These are phyloP conservation scores for Dalbergia cultrata DNA, from an alignment of 306 rosid species.

Conservation along the genomic window DNA sequence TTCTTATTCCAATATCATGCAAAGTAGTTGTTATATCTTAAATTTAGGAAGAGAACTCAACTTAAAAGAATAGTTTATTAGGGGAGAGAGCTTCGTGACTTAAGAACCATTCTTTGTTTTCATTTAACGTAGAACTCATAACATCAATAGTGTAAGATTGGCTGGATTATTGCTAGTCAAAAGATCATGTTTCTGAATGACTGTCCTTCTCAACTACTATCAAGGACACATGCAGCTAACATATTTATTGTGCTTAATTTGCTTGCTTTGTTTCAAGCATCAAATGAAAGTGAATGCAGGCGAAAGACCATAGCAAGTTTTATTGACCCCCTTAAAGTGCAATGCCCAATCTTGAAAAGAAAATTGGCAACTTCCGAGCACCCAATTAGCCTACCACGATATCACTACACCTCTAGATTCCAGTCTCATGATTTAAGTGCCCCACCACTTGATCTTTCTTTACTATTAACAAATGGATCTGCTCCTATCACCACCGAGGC, in stretches of 20 bases:
- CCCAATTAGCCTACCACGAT: slow-evolving; percentile 21
- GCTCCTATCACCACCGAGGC: neutral
- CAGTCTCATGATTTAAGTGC: slow-evolving; percentile 32
- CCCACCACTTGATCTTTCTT: slow-evolving; percentile 25
- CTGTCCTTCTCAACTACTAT: slow-evolving; percentile 46
- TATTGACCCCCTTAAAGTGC: slow-evolving; percentile 33
- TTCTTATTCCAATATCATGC: neutral
- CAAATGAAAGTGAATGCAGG: slow-evolving; percentile 6
- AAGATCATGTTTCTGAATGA: slow-evolving; percentile 51
- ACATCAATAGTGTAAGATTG: slow-evolving; percentile 28
- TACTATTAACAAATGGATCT: slow-evolving; percentile 34
- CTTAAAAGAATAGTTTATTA: no score
- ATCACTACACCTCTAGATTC: slow-evolving; percentile 54
- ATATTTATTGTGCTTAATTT: neutral
- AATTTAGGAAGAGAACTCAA: no score
- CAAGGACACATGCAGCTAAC: slow-evolving; percentile 47
- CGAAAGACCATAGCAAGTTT: slow-evolving; percentile 16
- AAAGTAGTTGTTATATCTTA: neutral
- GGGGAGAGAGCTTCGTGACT: no score
- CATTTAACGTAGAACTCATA: no score
- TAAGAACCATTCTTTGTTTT: no score
- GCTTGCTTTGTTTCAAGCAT: slow-evolving; percentile 28
- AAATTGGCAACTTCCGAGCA: slow-evolving; percentile 34
- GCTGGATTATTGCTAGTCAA: slow-evolving; percentile 39
- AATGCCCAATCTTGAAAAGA: neutral